phyloP scores from a whole-genome alignment of 345 rosid species.

The Leavenworthia alabamica region DNA sequence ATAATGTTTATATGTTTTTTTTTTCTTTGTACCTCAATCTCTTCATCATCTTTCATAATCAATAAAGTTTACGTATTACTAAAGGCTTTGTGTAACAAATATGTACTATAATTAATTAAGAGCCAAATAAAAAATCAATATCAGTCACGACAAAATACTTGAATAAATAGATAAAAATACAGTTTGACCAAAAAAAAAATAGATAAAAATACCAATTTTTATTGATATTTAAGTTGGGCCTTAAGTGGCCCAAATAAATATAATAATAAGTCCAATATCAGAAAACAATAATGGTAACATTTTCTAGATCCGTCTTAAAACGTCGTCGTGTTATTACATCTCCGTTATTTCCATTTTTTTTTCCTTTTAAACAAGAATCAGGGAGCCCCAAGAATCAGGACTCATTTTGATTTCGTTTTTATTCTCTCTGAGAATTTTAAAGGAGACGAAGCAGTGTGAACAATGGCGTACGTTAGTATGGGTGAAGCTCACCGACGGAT shows the following conservation, averaged over 20 bases:
- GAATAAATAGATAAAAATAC: no score
- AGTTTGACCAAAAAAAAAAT: no score
- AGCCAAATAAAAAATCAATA: no score
- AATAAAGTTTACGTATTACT: neutral
- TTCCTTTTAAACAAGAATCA: neutral
- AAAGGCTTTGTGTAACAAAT: no score
- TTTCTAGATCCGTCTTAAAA: neutral
- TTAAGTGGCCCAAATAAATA: neutral
- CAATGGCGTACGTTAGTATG: constrained; percentile 68
- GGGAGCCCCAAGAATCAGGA: neutral
- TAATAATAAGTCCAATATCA: neutral
- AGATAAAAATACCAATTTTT: neutral
- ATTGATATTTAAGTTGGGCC: neutral
- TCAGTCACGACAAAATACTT: no score
- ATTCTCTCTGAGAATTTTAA: neutral
- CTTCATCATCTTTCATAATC: neutral
- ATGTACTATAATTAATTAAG: no score
- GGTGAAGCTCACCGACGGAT: constrained; percentile 81
- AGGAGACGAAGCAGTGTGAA: constrained; percentile 2
- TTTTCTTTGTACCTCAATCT: neutral
- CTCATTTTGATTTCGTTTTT: neutral
- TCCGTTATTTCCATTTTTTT: neutral
- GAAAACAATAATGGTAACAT: neutral
- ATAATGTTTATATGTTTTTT: neutral
- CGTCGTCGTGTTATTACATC: neutral